Conservation (phyloP, 176 grass and related monocot genomes). For the Triticum dicoccoides region DNA sequence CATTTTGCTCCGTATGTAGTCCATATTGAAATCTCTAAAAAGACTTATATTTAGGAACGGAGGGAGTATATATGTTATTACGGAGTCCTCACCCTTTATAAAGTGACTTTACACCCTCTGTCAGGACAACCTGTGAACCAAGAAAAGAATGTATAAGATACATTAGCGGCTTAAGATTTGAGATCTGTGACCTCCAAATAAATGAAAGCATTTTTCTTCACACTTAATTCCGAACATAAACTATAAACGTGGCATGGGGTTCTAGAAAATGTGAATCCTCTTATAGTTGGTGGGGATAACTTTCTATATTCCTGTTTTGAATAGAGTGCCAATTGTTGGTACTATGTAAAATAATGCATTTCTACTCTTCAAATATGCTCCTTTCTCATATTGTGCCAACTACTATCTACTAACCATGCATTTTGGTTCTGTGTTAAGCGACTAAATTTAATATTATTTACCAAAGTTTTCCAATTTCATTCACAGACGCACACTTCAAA, state of each 20-base stretch:
- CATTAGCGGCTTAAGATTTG: neutral
- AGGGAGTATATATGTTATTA: neutral
- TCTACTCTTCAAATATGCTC: neutral
- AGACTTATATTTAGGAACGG: too few relatives aligned
- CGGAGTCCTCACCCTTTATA: conserved; percentile 75
- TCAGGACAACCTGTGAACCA: conserved; percentile 63
- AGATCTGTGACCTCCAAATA: neutral
- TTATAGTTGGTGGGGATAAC: neutral
- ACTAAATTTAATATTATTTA: neutral
- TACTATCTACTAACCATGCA: neutral
- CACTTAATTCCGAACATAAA: conserved; percentile 5
- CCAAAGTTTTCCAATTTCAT: neutral
- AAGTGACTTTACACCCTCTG: conserved; percentile 73
- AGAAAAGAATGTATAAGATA: conserved; percentile 11
- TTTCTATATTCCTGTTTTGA: neutral
- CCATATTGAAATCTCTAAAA: too few relatives aligned
- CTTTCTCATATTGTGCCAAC: neutral
- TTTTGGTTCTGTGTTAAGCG: neutral
- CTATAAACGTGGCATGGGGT: neutral
- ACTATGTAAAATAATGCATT: conserved; percentile 18
- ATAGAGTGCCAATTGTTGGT: neutral
- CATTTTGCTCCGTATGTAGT: too few relatives aligned
- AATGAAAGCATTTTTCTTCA: neutral
- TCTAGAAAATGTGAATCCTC: neutral
- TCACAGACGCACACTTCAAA: neutral